Conservation (phyloP, 2,329 filamentous ascomycete species). For the Aureobasidium sp. region DNA sequence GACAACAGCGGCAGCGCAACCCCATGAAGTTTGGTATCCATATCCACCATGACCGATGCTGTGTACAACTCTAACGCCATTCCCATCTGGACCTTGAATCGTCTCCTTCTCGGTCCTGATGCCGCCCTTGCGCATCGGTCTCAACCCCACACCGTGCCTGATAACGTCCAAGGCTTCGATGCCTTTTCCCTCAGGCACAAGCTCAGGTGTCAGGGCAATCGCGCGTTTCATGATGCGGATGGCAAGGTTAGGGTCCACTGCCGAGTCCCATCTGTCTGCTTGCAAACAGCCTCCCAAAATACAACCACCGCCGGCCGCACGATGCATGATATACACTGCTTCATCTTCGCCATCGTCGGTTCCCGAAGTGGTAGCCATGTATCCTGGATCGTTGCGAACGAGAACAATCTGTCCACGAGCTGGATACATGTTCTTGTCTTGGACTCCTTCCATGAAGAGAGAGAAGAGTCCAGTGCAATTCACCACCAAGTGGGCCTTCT, state of each 20-base stretch:
- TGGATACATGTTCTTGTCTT: conserved; percentile 64
- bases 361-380: conserved; percentile 63
- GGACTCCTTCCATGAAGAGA: conserved; percentile 69
- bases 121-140: conserved; percentile 66
- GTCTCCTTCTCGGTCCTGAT: conserved; percentile 67
- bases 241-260: conserved; percentile 72
- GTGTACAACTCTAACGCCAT: conserved; percentile 58
- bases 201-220: conserved; percentile 54
- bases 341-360: conserved; percentile 68
- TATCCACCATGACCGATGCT: conserved; percentile 74
- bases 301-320: conserved; percentile 71
- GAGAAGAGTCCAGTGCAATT: conserved; percentile 81
- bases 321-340: conserved; percentile 71
- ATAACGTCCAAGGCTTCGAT: conserved; percentile 67
- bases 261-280: conserved; percentile 68
- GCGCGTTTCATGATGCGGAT: conserved; percentile 75
- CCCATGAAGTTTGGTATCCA: conserved; percentile 49
- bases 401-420: conserved; percentile 76
- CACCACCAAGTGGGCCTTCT: conserved; percentile 59
- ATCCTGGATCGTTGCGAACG: conserved; percentile 66
- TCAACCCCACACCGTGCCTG: conserved; percentile 71
- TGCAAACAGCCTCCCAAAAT: conserved; percentile 82
- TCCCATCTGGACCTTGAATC: conserved; percentile 41
- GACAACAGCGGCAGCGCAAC: conserved; percentile 34
- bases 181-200: conserved; percentile 55